A percentile compares a stretch with the other conserved stretches of the same genome.
Evolutionary conservation across 129 eudicot genomes (phyloP).

Genomic region (Erigeron canadensis): DNA sequence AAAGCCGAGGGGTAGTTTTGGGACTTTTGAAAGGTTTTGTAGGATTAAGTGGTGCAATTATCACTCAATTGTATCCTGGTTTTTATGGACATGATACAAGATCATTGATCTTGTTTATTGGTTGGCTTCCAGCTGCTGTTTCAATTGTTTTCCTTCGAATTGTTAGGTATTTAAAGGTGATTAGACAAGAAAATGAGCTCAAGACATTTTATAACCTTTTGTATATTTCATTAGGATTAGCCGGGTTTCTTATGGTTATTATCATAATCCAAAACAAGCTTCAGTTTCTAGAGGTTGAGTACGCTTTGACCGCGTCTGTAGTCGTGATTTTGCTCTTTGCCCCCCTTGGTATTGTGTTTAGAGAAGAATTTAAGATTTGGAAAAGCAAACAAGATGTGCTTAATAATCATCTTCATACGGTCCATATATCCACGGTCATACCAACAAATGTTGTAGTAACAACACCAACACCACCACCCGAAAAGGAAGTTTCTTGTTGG

Average conservation of each 20-base stretch:
- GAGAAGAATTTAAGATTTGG: slow-evolving; percentile 51
- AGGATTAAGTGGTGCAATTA: slow-evolving; percentile 82
- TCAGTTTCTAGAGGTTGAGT: slow-evolving; percentile 34
- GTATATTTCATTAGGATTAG: slow-evolving; percentile 61
- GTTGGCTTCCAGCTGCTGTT: slow-evolving; percentile 67
- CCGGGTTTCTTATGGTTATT: slow-evolving; percentile 74
- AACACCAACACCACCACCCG: not conserved
- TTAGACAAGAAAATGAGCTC: slow-evolving; percentile 50
- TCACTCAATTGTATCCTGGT: slow-evolving; percentile 64
- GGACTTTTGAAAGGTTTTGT: slow-evolving; percentile 82
- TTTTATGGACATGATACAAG: slow-evolving; percentile 52
- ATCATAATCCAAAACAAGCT: slow-evolving; percentile 53
- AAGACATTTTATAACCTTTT: slow-evolving; percentile 54
- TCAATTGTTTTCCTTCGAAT: slow-evolving; percentile 49
- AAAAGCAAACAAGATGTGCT: slow-evolving; percentile 13
- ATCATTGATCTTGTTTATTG: slow-evolving; percentile 61
- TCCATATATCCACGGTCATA: slow-evolving; percentile 22
- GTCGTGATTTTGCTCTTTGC: slow-evolving; percentile 55
- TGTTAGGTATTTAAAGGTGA: slow-evolving; percentile 48
- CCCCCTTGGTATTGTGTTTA: slow-evolving; percentile 47
- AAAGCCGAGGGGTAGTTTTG: slow-evolving; percentile 71
- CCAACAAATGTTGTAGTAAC: not conserved
- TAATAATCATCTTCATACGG: slow-evolving; percentile 2
- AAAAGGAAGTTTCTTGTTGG: slow-evolving; percentile 43
- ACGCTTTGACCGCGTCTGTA: slow-evolving; percentile 33